These are phyloP conservation scores for Neckera pumila DNA, from an alignment of 225 moss, liverwort and hornwort species.

Conservation along the genomic window DNA sequence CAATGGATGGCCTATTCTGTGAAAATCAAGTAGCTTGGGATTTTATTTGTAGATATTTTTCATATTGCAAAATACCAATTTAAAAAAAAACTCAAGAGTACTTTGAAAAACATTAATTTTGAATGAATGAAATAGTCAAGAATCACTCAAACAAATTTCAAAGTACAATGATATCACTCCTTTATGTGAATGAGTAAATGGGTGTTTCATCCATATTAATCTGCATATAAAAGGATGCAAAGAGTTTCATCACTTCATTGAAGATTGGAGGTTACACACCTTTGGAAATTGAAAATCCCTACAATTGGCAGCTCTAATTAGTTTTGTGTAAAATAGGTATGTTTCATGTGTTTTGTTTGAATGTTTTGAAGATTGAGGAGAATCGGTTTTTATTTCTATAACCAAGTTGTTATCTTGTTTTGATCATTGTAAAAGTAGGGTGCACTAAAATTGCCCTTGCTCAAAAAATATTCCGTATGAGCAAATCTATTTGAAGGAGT, in stretches of 20 bases:
- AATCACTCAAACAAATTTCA: neutral
- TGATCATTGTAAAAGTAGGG: neutral
- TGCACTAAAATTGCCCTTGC: rapidly evolving
- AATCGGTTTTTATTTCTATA: neutral
- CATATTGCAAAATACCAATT: too few relatives aligned
- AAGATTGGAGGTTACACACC: neutral
- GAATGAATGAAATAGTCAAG: neutral
- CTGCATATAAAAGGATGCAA: neutral
- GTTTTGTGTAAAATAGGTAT: neutral
- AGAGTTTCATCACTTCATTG: neutral
- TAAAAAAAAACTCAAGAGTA: rapidly evolving
- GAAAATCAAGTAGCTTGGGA: neutral
- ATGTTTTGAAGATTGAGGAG: neutral
- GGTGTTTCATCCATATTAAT: neutral
- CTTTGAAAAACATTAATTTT: neutral
- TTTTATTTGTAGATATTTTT: neutral
- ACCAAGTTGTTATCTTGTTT: neutral
- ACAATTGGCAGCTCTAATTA: neutral
- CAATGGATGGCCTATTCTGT: neutral
- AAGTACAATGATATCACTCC: neutral
- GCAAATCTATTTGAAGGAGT: too few relatives aligned
- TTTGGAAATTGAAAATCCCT: neutral
- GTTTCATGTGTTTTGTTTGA: rapidly evolving
- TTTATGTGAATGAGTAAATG: neutral
- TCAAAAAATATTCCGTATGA: too few relatives aligned